A percentile compares a stretch with the other conserved stretches of the same genome.
These are phyloP conservation scores for Francoa sonchifolia DNA, from an alignment of 441 rosid species.

Conservation along the genomic window DNA sequence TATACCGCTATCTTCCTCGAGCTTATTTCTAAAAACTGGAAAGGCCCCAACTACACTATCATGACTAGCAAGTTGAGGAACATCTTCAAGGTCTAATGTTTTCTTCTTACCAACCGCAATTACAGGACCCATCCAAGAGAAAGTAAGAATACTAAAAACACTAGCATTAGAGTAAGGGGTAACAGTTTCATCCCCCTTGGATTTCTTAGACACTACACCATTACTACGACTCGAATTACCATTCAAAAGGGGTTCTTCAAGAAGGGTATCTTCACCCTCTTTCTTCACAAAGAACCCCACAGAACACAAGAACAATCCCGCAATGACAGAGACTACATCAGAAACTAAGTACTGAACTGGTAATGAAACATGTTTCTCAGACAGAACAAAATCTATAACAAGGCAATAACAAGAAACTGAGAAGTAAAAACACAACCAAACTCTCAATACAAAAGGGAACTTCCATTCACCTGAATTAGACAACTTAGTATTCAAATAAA, in stretches of 20 bases:
- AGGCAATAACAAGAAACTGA: constrained; percentile 46
- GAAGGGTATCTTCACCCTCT: constrained; percentile 22
- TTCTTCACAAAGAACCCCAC: constrained; percentile 34
- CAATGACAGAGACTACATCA: constrained; percentile 33
- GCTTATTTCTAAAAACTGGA: constrained; percentile 30
- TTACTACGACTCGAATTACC: constrained; percentile 21
- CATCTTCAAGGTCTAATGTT: constrained; percentile 63
- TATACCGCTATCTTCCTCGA: constrained; percentile 26
- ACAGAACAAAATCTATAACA: constrained; percentile 34
- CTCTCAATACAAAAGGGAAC: constrained; percentile 41
- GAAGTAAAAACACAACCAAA: constrained; percentile 63
- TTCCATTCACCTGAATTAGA: constrained; percentile 16
- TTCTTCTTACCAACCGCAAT: constrained; percentile 67
- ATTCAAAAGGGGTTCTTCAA: constrained; percentile 50
- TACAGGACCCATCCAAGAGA: constrained; percentile 66
- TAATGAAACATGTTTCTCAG: constrained; percentile 15
- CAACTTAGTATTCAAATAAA: constrained; percentile 24
- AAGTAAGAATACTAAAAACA: constrained; percentile 37
- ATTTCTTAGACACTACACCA: constrained; percentile 19
- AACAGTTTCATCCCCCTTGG: constrained; percentile 28
- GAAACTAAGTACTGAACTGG: constrained; percentile 28
- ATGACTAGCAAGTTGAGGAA: constrained; percentile 53
- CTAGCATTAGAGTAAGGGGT: constrained; percentile 57
- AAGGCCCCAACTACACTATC: constrained; percentile 44
- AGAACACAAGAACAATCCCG: constrained; percentile 47